Evolutionary conservation across 1,284 basidiomycete genomes (phyloP).

Genomic region (Trichosporon sp.): DNA sequence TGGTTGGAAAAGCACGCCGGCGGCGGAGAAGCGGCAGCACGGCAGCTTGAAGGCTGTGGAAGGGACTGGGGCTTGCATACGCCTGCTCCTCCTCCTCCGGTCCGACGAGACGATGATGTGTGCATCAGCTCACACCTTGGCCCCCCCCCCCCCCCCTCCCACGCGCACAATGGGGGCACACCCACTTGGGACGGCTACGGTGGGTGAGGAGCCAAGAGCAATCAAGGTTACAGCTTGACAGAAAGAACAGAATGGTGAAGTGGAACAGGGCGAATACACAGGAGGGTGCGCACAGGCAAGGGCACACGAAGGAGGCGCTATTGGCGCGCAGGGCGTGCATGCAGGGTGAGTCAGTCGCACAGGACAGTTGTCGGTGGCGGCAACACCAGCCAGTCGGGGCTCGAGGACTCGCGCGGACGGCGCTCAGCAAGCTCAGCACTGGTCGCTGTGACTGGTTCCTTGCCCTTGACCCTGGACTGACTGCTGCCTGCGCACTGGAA

Average conservation of each 20-base stretch:
- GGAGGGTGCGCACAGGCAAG: not conserved
- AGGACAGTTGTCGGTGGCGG: not conserved
- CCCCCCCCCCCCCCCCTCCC: not conserved
- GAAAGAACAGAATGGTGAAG: not conserved
- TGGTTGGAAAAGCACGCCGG: slow-evolving; percentile 1
- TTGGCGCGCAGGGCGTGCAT: not conserved
- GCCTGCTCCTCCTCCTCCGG: not conserved
- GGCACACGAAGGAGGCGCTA: not conserved
- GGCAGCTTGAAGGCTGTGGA: not conserved
- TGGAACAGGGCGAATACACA: not conserved
- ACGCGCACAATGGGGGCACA: not conserved
- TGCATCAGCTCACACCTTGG: not conserved
- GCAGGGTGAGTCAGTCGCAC: slow-evolving; percentile 3
- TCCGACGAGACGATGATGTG: not conserved
- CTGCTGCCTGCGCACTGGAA: not conserved
- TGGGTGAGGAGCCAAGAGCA: not conserved
- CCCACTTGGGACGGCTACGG: not conserved
- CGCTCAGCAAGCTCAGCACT: not conserved
- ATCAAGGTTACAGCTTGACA: not conserved
- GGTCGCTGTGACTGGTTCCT: slow-evolving; percentile 2
- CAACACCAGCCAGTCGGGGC: not conserved
- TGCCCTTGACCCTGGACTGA: not conserved
- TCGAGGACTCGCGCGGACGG: too few species aligned
- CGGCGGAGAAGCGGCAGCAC: slow-evolving; percentile 7
- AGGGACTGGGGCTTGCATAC: not conserved